Base-by-base conservation (phyloP, 169 alveolate species). In the Plasmodium gonderi region DNA sequence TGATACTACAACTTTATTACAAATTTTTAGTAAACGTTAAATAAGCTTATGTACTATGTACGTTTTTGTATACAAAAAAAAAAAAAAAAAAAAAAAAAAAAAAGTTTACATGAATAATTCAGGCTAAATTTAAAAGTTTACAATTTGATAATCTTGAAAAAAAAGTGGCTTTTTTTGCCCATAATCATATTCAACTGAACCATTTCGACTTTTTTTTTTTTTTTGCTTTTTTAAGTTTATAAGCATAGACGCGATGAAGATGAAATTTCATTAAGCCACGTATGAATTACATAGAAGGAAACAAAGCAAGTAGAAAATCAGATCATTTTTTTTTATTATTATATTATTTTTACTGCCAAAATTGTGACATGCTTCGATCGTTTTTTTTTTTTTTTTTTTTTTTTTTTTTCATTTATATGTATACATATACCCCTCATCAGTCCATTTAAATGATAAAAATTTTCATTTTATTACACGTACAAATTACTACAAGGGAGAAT, bases 401-500 rank as follows among this genome's bases (percentile, higher is more conserved):
- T n/a, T n/a, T n/a, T n/a, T n/a, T n/a, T n/a, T n/a, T n/a, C n/a
- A n/a, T n/a, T n/a, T n/a, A n/a, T n/a, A n/a, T n/a, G n/a, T n/a
- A n/a, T n/a, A n/a, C n/a, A n/a, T n/a, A n/a, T n/a, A n/a, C n/a
- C n/a, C n/a, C n/a, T n/a, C n/a, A n/a, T n/a, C n/a, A n/a, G n/a
- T n/a, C n/a, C n/a, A n/a, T n/a, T n/a, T n/a, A n/a, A n/a, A n/a
- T n/a, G n/a, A n/a, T n/a, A n/a, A n/a, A n/a, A n/a, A n/a, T n/a
- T n/a, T 60, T 17, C 14, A 60, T 60, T 60, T 60, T 20, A 23
- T 7, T 5, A 60, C 17, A 44, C 36, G 74, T 68, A 64, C 1
- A 23, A 45, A 9, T 45, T 78, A 54, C 33, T 79, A 54, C 60
- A 23, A 45, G 14, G 6, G 36, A 91, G 87, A 44, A 97, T 97